phyloP scores from a whole-genome alignment of 179 eudicot species.

The Drosera spatulata region DNA sequence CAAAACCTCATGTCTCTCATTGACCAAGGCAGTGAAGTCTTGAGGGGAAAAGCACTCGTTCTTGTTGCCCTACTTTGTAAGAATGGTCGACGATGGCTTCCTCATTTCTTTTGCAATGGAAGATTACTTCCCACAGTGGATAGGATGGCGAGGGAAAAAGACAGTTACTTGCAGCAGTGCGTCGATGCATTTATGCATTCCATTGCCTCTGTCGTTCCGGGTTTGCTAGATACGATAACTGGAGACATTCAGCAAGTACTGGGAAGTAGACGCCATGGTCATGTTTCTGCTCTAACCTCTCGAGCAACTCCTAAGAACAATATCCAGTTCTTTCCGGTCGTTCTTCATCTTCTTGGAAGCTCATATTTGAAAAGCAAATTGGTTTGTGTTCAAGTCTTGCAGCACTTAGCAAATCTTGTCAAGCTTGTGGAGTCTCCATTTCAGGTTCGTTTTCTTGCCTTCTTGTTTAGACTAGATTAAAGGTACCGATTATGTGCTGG shows the following conservation, averaged over 20 bases:
- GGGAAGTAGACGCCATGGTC: slow-evolving; percentile 77
- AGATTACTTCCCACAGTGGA: slow-evolving; percentile 80
- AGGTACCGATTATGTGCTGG: too few species aligned
- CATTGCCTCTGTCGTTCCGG: slow-evolving; percentile 62
- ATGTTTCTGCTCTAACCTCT: slow-evolving; percentile 35
- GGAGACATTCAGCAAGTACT: slow-evolving; percentile 71
- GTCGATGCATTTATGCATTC: slow-evolving; percentile 51
- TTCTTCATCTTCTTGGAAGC: slow-evolving; percentile 81
- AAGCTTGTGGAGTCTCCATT: slow-evolving; percentile 73
- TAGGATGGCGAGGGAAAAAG: slow-evolving; percentile 78
- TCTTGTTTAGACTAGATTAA: too few species aligned
- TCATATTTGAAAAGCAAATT: slow-evolving; percentile 61
- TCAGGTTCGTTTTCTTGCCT: slow-evolving; percentile 39
- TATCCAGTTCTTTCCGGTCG: slow-evolving; percentile 77
- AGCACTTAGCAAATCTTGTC: slow-evolving; percentile 62
- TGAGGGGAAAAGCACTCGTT: slow-evolving; percentile 82
- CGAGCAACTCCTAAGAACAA: slow-evolving; percentile 63
- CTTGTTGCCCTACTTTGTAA: slow-evolving; percentile 85
- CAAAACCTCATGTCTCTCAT: slow-evolving; percentile 66
- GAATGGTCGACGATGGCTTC: slow-evolving; percentile 67
- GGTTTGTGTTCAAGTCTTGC: slow-evolving; percentile 58
- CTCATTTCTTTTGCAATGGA: slow-evolving; percentile 74
- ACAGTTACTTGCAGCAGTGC: slow-evolving; percentile 68
- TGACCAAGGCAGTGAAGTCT: slow-evolving; percentile 88
- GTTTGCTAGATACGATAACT: slow-evolving; percentile 61